These are phyloP conservation scores for Balamuthia mandrillaris DNA, from an alignment of 208 protist species.

Conservation along the genomic window DNA sequence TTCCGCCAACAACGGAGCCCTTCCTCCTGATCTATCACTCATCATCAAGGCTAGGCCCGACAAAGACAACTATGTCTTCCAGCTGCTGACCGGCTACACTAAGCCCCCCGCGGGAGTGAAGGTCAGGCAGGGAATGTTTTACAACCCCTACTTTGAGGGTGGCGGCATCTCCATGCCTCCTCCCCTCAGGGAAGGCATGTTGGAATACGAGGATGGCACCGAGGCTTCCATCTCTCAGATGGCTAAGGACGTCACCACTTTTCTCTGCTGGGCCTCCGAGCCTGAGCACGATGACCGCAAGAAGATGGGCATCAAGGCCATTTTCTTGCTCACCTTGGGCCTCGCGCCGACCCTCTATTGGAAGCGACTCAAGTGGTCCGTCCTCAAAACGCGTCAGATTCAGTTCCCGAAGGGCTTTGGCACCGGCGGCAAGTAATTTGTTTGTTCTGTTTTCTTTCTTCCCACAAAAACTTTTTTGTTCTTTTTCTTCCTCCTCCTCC, in stretches of 20 bases:
- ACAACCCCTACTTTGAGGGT: constrained; percentile 97
- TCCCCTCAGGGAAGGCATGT: constrained; percentile 87
- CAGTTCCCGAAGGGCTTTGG: constrained; percentile 39
- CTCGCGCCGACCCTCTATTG: constrained; percentile 63
- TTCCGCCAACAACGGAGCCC: constrained; percentile 91
- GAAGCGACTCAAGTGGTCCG: constrained; percentile 78
- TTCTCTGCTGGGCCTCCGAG: constrained; percentile 82
- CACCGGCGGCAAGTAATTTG: neutral
- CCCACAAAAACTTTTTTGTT: neutral
- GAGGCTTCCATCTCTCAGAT: constrained; percentile 92
- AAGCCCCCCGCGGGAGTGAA: constrained; percentile 80
- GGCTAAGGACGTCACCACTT: constrained; percentile 93
- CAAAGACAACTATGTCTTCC: constrained; percentile 95
- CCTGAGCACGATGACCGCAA: constrained; percentile 81
- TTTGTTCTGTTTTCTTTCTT: neutral
- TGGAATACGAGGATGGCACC: constrained; percentile 97
- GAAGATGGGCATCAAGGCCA: constrained; percentile 61
- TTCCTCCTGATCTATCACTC: constrained; percentile 95
- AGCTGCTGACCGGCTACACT: constrained; percentile 92
- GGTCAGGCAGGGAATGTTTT: constrained; percentile 91
- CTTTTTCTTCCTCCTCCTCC: neutral
- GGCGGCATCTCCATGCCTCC: constrained; percentile 94
- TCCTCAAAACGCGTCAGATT: constrained; percentile 70
- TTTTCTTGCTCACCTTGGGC: constrained; percentile 37
- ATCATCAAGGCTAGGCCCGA: constrained; percentile 91